Evolutionary conservation across 768 basidiomycete genomes (phyloP), one percentile per base, ranked within the genome.

Genomic region (Dentipellis sp.): DNA sequence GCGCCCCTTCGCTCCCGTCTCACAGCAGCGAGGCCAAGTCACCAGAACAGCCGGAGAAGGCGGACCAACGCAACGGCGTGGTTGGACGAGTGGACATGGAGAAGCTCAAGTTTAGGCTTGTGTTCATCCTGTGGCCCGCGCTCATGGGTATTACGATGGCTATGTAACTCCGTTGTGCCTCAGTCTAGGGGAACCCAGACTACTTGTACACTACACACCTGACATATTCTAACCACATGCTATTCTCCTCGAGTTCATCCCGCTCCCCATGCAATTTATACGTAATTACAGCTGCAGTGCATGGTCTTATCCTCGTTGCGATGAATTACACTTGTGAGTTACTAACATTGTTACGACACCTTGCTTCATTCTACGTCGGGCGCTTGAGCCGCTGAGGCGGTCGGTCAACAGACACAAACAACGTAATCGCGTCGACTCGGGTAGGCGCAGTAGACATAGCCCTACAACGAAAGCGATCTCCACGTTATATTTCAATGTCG

Each of bases 401-500:
- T 22, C 22, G 48, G 48, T 19, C 48, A 50, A 58, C 58, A 60
- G 51, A 55, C 49, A 49, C 55, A 56, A 60, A 60, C 59, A 60
- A 50, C 38, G 52, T 35, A 52, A 52, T 52, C 51, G 17, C 16
- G 8, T 9, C 29, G 29, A 29, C 29, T 29, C 29, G 29, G 29
- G 6, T 11, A 29, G 34, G 52, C 39, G 39, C 52, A 45, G 52
- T 23, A 4, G 29, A 50, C 29, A 36, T 16, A 23, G 35, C 10
- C 52, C 22, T 52, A n/a, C 34, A 19, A 16, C 36, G 16, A 22
- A 16, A 6, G 21, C 23, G 36, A 22, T n/a, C 55, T 50, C 14
- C 16, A 50, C 22, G 52, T 12, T 38, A 21, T 34, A 50, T 52
- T 47, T 71, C 59, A 56, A 94, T 97, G 92, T 86, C 89, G 54